Evolutionary conservation across 495 filamentous ascomycete species (phyloP), one percentile per base, ranked within the genome.

Genomic region (Parathielavia hyrcaniae): DNA sequence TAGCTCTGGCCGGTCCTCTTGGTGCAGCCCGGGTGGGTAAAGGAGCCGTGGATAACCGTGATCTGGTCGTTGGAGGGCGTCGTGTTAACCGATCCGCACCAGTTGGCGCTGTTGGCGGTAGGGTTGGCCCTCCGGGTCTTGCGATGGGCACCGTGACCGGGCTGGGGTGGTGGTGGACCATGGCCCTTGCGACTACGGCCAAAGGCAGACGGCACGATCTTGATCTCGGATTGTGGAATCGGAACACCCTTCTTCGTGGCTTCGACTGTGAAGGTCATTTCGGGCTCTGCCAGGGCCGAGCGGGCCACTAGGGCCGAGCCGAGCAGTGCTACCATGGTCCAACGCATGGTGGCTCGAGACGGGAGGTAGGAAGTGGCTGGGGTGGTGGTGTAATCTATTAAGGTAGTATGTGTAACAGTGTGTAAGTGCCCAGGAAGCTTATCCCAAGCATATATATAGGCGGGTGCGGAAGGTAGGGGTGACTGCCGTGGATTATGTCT

Each of bases 21-120:
- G 22, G 50, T 63, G 50, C 67, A 69, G 1, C 49, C 50, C 11
- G 69, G 69, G 43, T 64, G 61, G 23, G 64, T 55, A 32, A 61
- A 71, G 35, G 50, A 58, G 14, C 51, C 61, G 34, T 71, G 67
- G 20, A 69, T 53, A 12, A 50, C 23, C 55, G 62, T 61, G 51
- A 71, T 69, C 48, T 58, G 59, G 51, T 65, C 64, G 48, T 30
- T 43, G 10, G 57, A 55, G 5, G 64, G 54, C 5, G 65, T 50
- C 8, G 52, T 49, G 50, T 49, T 60, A 19, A 69, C 67, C 10
- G 69, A 55, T 1, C 69, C 69, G 43, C 69, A 71, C 69, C 69
- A 71, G 57, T 71, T 71, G 53, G 41, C 46, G 23, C 61, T 66
- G 32, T 9, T 47, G 11, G 53, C 44, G 3, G 36, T 55, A 0